Evolutionary conservation across 2,329 filamentous ascomycete species (phyloP).

Genomic region (Fusarium protoensiforme): DNA sequence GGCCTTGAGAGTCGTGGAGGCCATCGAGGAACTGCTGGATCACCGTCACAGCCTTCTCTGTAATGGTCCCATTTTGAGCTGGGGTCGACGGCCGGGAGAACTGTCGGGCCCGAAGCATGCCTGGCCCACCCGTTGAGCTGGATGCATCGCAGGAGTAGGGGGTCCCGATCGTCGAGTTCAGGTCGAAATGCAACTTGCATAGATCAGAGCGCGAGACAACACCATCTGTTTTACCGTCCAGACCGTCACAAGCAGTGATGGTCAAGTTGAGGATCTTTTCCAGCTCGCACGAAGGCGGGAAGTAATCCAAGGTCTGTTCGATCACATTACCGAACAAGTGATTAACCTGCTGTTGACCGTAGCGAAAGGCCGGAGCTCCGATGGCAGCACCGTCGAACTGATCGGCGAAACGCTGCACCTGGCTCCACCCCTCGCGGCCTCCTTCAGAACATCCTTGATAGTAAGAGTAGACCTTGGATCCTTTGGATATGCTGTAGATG

Average conservation of each 20-base stretch:
- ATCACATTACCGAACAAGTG: slow-evolving; percentile 51
- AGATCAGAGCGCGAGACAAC: slow-evolving; percentile 5
- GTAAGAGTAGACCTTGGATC: slow-evolving; percentile 58
- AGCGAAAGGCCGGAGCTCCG: slow-evolving; percentile 41
- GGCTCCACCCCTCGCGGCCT: slow-evolving; percentile 56
- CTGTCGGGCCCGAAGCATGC: slow-evolving; percentile 20
- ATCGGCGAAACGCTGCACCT: slow-evolving; percentile 26
- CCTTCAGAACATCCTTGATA: slow-evolving; percentile 62
- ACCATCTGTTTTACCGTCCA: slow-evolving; percentile 9
- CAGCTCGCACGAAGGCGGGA: slow-evolving; percentile 54
- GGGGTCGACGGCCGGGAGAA: slow-evolving; percentile 30
- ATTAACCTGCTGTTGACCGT: slow-evolving; percentile 54
- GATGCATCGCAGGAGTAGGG: slow-evolving; percentile 47
- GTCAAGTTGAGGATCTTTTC: slow-evolving; percentile 62
- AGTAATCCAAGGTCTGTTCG: slow-evolving; percentile 53
- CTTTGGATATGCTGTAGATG: slow-evolving; percentile 48
- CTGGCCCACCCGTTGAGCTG: background rate
- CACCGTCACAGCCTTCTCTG: slow-evolving; percentile 49
- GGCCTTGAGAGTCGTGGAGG: slow-evolving; percentile 46
- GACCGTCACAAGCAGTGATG: slow-evolving; percentile 25
- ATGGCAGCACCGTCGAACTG: slow-evolving; percentile 27
- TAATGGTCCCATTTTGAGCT: slow-evolving; percentile 47
- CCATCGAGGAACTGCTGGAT: slow-evolving; percentile 49
- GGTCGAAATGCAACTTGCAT: slow-evolving; percentile 9
- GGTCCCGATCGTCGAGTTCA: slow-evolving; percentile 44